Evolutionary conservation across 768 basidiomycete species (phyloP).

Genomic region (Tephrocybe sp.): DNA sequence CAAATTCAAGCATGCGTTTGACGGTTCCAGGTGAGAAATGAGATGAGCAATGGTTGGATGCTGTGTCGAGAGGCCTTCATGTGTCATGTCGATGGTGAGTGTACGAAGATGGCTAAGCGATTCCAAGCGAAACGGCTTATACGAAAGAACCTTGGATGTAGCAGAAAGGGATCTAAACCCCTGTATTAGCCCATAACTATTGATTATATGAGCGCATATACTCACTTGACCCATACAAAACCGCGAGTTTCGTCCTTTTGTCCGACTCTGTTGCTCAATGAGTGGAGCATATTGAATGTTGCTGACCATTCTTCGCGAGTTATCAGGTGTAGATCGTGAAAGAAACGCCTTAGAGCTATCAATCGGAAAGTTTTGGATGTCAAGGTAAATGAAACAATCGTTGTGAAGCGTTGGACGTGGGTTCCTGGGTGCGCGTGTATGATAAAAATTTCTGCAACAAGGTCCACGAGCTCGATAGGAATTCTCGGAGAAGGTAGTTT

Average conservation of each 20-base stretch:
- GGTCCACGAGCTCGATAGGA: conserved; percentile 37
- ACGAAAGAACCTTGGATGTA: conserved; percentile 29
- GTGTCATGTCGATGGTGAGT: conserved; percentile 42
- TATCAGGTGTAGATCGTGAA: conserved; percentile 29
- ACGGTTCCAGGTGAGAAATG: conserved; percentile 27
- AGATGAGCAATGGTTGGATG: conserved; percentile 33
- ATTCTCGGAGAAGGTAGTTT: conserved; percentile 24
- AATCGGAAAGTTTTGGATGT: conserved; percentile 42
- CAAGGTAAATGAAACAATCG: conserved; percentile 38
- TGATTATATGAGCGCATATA: conserved; percentile 18
- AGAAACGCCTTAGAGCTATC: conserved; percentile 40
- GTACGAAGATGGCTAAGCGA: conserved; percentile 34
- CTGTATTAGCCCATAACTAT: conserved; percentile 10
- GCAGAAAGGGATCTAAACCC: conserved; percentile 29
- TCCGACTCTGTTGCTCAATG: conserved; percentile 12
- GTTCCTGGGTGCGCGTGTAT: conserved; percentile 1
- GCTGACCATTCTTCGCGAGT: conserved; percentile 22
- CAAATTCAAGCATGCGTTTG: conserved; percentile 34
- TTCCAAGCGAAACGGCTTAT: conserved; percentile 23
- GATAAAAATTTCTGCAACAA: conserved; percentile 30
- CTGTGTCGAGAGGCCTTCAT: conserved; percentile 47
- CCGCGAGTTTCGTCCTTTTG: conserved; percentile 22
- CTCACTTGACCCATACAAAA: conserved; percentile 50
- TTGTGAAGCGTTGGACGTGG: conserved; percentile 24
- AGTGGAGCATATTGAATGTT: conserved; percentile 23